These are phyloP conservation scores for Noccaea bulbosa DNA, from an alignment of 345 rosid species.

Conservation along the genomic window DNA sequence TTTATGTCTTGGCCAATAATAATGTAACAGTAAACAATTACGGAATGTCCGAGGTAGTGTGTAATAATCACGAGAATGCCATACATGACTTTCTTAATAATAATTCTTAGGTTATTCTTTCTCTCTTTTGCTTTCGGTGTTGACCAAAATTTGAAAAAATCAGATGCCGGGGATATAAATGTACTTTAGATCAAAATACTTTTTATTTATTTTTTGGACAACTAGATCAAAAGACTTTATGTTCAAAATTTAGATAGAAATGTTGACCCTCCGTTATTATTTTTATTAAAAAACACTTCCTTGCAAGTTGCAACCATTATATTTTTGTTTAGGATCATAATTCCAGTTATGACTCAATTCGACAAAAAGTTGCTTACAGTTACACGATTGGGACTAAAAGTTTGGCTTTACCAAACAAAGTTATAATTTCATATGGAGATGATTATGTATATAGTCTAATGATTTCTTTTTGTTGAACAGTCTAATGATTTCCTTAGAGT, in stretches of 20 bases:
- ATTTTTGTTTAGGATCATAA: neutral
- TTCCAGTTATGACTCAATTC: neutral
- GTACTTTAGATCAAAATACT: neutral
- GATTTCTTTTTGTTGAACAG: too few relatives aligned
- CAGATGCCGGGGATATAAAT: neutral
- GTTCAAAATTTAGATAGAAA: neutral
- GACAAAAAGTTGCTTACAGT: too few relatives aligned
- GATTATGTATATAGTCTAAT: neutral
- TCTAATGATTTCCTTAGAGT: neutral
- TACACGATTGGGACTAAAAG: too few relatives aligned
- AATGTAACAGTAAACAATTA: constrained; percentile 28
- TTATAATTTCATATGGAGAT: neutral
- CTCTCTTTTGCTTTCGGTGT: constrained; percentile 7
- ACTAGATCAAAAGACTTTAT: neutral
- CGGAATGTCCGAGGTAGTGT: constrained; percentile 27
- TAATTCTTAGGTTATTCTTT: neutral
- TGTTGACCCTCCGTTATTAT: neutral
- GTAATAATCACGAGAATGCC: constrained; percentile 36
- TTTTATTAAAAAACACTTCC: too few relatives aligned
- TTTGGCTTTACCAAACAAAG: neutral
- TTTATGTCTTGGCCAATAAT: constrained; percentile 3
- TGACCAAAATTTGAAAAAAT: neutral
- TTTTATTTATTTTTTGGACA: neutral
- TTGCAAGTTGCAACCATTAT: neutral
- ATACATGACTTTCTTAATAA: constrained; percentile 6